phyloP scores from a whole-genome alignment of 371 early-diverging fungal genomes.

The Rhizopus delemar region DNA sequence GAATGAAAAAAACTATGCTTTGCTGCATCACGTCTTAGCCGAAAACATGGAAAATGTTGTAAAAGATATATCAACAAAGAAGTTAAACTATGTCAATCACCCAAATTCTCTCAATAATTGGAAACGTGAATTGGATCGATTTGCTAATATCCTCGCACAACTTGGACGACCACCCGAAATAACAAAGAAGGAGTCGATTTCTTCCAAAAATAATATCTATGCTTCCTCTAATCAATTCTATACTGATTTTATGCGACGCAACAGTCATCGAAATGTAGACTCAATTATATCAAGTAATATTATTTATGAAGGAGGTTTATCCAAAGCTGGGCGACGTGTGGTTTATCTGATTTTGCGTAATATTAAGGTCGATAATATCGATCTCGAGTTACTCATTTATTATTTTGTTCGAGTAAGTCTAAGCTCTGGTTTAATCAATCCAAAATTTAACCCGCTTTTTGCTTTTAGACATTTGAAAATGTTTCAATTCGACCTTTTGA shows the following conservation, averaged over 20 bases:
- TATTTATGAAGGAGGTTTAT: constrained; percentile 77
- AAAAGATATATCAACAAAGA: constrained; percentile 46
- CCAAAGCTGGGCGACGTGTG: constrained; percentile 75
- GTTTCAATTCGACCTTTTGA: constrained; percentile 63
- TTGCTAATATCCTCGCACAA: constrained; percentile 79
- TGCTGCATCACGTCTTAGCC: constrained; percentile 64
- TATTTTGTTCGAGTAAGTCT: constrained; percentile 61
- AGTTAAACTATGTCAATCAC: constrained; percentile 15
- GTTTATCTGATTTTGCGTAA: constrained; percentile 80
- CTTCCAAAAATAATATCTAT: constrained; percentile 28
- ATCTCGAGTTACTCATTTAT: constrained; percentile 80
- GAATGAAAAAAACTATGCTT: constrained; percentile 52
- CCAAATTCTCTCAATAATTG: constrained; percentile 18
- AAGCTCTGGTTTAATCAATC: background rate
- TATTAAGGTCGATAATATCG: constrained; percentile 67
- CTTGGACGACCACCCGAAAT: constrained; percentile 71
- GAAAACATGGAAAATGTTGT: constrained; percentile 69
- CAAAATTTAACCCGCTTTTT: background rate
- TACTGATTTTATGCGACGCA: constrained; percentile 76
- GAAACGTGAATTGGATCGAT: constrained; percentile 66
- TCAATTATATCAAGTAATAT: constrained; percentile 60
- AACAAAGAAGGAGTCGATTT: constrained; percentile 25
- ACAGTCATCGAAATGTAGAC: constrained; percentile 62
- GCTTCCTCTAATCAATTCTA: constrained; percentile 57
- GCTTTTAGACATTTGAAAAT: constrained; percentile 49